Evolutionary conservation across 192 early-diverging fungal species (phyloP).

Genomic region (Coemansia sp.): DNA sequence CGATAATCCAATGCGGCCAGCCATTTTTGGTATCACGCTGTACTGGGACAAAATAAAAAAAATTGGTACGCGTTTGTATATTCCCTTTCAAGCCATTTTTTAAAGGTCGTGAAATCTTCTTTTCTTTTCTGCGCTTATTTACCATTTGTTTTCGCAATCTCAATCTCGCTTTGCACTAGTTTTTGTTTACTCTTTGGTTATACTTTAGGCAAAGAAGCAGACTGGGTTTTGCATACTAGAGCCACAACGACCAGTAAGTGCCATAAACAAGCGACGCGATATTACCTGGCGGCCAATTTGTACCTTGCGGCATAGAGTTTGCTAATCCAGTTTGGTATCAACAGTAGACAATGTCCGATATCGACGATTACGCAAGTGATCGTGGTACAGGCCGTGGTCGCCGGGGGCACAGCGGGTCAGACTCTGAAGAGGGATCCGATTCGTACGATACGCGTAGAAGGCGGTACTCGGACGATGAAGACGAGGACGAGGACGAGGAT

Average conservation of each 20-base stretch:
- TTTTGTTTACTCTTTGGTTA: not conserved
- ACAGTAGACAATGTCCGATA: slow-evolving; percentile 31
- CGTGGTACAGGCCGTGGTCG: slow-evolving; percentile 18
- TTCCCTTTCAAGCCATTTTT: too few species aligned
- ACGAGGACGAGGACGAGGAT: slow-evolving; percentile 61
- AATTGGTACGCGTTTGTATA: too few species aligned
- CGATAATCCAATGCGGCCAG: too few species aligned
- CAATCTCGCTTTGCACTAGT: too few species aligned
- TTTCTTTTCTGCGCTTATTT: not conserved
- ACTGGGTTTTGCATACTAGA: not conserved
- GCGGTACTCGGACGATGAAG: slow-evolving; percentile 44
- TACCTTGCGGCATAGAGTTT: not conserved
- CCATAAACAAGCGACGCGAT: not conserved
- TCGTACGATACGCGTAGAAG: slow-evolving; percentile 30
- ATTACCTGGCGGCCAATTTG: not conserved
- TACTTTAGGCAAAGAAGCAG: not conserved
- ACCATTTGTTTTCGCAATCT: too few species aligned
- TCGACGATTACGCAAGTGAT: slow-evolving; percentile 14
- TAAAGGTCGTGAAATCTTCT: too few species aligned
- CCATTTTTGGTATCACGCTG: too few species aligned
- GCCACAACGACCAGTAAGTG: not conserved
- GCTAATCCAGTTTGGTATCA: not conserved
- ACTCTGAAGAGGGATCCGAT: slow-evolving; percentile 57
- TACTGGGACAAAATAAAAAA: too few species aligned
- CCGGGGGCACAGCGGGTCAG: slow-evolving; percentile 45